phyloP scores from a whole-genome alignment of 208 protist species.

The Trypanosoma mega region DNA sequence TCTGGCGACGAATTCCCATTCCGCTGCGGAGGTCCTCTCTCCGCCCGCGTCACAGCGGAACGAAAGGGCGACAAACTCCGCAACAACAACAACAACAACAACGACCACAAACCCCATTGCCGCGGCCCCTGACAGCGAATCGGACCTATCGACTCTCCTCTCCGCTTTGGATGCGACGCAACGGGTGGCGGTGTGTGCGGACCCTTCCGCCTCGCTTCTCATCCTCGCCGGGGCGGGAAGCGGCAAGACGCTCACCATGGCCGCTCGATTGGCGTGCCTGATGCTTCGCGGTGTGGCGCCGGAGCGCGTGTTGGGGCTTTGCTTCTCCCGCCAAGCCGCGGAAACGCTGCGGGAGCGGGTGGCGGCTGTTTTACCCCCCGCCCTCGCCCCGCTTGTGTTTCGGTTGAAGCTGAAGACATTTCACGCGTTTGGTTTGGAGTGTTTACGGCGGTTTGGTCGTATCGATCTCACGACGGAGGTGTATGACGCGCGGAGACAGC shows the following conservation, averaged over 20 bases:
- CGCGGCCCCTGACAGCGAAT: not conserved
- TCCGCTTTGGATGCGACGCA: slow-evolving; percentile 59
- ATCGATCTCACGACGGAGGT: slow-evolving; percentile 51
- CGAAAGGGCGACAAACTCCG: too few relatives aligned
- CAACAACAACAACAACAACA: too few relatives aligned
- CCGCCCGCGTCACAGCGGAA: too few relatives aligned
- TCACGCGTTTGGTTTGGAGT: slow-evolving; percentile 82
- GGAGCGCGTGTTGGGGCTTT: slow-evolving; percentile 69
- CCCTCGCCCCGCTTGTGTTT: slow-evolving; percentile 8
- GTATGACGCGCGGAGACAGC: slow-evolving; percentile 58
- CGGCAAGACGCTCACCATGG: slow-evolving; percentile 90
- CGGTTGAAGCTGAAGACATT: slow-evolving; percentile 81
- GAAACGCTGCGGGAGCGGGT: slow-evolving; percentile 75
- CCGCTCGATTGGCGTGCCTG: slow-evolving; percentile 63
- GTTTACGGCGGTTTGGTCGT: slow-evolving; percentile 62
- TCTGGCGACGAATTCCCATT: too few relatives aligned
- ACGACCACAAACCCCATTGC: not conserved
- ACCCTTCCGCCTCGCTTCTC: slow-evolving; percentile 46
- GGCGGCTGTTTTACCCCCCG: slow-evolving; percentile 31
- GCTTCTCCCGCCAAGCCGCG: slow-evolving; percentile 83
- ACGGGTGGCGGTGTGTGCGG: slow-evolving; percentile 36
- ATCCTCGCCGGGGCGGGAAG: slow-evolving; percentile 84
- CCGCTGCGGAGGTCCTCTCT: too few relatives aligned
- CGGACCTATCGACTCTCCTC: slow-evolving; percentile 11
- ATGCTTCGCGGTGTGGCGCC: slow-evolving; percentile 55